A percentile compares a stretch with the other conserved stretches of the same genome.
Conservation (phyloP, 352 stramenopile genomes). For the Phytophthora podocarpi region DNA sequence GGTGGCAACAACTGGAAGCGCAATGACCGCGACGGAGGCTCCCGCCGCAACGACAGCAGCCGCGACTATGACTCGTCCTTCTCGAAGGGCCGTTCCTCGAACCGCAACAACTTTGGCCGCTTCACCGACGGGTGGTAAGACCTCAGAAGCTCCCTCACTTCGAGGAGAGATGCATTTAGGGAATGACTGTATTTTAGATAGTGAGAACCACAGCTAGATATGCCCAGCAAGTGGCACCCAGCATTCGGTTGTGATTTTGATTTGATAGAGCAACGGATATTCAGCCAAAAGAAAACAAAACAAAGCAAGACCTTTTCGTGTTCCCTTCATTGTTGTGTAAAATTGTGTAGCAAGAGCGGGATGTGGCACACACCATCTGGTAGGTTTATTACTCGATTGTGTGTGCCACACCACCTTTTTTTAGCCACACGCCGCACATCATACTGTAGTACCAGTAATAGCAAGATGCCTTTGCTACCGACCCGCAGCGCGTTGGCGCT, state of each 20-base stretch:
- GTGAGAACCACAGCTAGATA: slow-evolving; percentile 28
- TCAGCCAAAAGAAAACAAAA: slow-evolving; percentile 26
- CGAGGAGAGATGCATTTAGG: slow-evolving; percentile 4
- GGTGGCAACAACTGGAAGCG: slow-evolving; percentile 32
- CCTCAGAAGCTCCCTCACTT: not conserved
- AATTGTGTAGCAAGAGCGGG: no score
- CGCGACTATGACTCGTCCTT: slow-evolving; percentile 58
- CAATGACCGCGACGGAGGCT: slow-evolving; percentile 30
- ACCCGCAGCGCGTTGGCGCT: slow-evolving; percentile 4
- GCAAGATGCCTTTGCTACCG: slow-evolving; percentile 11
- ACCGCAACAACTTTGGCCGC: slow-evolving; percentile 35
- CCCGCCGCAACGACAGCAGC: slow-evolving; percentile 18
- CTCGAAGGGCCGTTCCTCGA: slow-evolving; percentile 44
- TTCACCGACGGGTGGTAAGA: slow-evolving; percentile 37
- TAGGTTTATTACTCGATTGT: no score
- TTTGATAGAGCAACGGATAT: slow-evolving; percentile 33
- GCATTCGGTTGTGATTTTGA: slow-evolving; percentile 27
- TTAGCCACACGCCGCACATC: slow-evolving; percentile 7
- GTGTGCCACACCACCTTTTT: slow-evolving; percentile 3
- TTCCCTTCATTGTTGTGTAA: no score
- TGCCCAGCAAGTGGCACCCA: slow-evolving; percentile 11
- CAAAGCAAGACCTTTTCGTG: no score
- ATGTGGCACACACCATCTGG: no score
- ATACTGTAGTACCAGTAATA: not conserved
- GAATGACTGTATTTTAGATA: slow-evolving; percentile 46